Conservation (phyloP, 306 rosid genomes). For the Medicago lupulina region DNA sequence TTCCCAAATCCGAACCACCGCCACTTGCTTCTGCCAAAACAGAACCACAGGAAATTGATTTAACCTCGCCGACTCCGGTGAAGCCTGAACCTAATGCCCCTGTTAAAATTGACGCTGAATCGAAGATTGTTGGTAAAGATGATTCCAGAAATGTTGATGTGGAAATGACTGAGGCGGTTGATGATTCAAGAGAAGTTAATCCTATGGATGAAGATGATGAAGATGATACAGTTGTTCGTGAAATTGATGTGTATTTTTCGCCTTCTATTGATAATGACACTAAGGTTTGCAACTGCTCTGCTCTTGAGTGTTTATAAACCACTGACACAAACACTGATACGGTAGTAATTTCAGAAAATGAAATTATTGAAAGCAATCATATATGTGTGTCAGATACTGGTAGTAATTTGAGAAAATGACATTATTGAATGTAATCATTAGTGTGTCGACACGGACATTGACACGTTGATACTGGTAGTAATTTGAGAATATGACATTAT, state of each 20-base stretch:
- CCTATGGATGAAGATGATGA: conserved; percentile 64
- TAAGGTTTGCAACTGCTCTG: conserved; percentile 49
- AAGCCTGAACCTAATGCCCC: conserved; percentile 40
- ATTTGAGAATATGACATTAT: too few species aligned
- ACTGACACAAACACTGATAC: too few species aligned
- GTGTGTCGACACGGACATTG: too few species aligned
- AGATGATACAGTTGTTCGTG: conserved; percentile 81
- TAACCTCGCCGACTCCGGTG: neutral
- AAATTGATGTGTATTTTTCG: conserved; percentile 76
- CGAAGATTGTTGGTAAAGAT: conserved; percentile 42
- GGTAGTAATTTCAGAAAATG: too few species aligned
- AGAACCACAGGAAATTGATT: conserved; percentile 46
- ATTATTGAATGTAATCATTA: too few species aligned
- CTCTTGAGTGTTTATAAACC: too few species aligned
- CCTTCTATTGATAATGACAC: conserved; percentile 59
- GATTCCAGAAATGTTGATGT: conserved; percentile 52
- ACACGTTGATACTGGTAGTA: too few species aligned
- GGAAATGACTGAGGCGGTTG: conserved; percentile 45
- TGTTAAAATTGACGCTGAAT: conserved; percentile 54
- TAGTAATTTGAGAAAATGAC: too few species aligned
- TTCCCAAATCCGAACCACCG: conserved; percentile 40
- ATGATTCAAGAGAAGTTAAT: conserved; percentile 49
- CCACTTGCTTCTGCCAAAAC: conserved; percentile 39
- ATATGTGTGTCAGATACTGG: too few species aligned
- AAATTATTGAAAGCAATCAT: too few species aligned